Evolutionary conservation across 140 eudicot species (phyloP).

Genomic region (Ambrosia hybrid): DNA sequence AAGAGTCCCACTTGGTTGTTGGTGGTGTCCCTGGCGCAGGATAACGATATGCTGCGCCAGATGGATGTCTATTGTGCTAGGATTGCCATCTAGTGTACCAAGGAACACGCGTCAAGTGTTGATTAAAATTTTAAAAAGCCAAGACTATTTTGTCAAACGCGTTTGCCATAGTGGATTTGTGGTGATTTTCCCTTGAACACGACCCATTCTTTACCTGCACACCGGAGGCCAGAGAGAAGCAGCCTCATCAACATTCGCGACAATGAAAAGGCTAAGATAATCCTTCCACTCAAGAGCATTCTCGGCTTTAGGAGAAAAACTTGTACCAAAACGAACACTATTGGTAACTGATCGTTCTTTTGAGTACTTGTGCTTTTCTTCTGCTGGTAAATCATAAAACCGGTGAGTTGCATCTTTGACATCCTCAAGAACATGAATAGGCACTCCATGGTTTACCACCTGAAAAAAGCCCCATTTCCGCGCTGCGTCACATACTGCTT

Average conservation of each 20-base stretch:
- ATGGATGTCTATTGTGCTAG: too few species aligned
- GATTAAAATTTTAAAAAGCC: too few species aligned
- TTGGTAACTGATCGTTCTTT: constrained; percentile 30
- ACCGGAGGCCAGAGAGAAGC: constrained; percentile 32
- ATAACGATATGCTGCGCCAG: too few species aligned
- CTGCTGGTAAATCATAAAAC: constrained; percentile 28
- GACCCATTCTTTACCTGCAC: constrained; percentile 23
- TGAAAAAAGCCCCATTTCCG: constrained; percentile 30
- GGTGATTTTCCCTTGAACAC: too few species aligned
- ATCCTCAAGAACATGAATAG: constrained; percentile 28
- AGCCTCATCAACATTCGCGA: constrained; percentile 30
- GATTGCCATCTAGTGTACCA: too few species aligned
- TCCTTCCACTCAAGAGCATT: constrained; percentile 54
- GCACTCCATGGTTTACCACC: too few species aligned
- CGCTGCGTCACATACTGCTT: constrained; percentile 37
- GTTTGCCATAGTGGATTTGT: too few species aligned
- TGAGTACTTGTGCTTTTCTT: constrained; percentile 35
- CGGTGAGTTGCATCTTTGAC: constrained; percentile 37
- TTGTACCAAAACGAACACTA: constrained; percentile 29
- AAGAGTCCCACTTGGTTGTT: too few species aligned
- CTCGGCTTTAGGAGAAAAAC: constrained; percentile 24
- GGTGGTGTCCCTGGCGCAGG: too few species aligned
- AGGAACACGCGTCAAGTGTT: too few species aligned
- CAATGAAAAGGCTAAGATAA: constrained; percentile 38
- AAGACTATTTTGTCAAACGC: too few species aligned